Percentiles rank a stretch among this genome's conserved stretches.
Evolutionary conservation across 2,329 filamentous ascomycete species (phyloP).

Genomic region (Akanthomyces dipterigenus): DNA sequence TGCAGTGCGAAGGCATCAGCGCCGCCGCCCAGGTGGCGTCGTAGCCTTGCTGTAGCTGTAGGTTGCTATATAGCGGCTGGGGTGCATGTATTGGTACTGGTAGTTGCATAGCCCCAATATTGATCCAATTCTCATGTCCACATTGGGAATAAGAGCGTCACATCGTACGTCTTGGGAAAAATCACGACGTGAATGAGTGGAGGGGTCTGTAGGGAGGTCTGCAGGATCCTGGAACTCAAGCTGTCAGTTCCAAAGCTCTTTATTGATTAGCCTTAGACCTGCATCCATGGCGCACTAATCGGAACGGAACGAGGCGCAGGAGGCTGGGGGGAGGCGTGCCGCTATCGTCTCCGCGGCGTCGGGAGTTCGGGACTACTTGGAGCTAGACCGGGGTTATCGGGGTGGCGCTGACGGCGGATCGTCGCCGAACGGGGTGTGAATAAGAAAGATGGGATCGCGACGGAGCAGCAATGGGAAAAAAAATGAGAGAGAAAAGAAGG

Average conservation of each 20-base stretch:
- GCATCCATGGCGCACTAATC: not conserved
- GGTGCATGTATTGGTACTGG: too few relatives aligned
- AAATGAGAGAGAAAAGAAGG: not conserved
- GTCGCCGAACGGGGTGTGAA: not conserved
- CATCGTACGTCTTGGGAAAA: not conserved
- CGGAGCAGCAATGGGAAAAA: not conserved
- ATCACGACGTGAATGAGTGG: too few relatives aligned
- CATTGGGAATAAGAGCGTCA: not conserved
- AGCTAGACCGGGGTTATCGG: not conserved
- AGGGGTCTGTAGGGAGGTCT: not conserved
- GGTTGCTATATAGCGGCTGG: too few relatives aligned
- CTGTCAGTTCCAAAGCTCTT: too few relatives aligned
- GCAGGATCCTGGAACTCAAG: not conserved
- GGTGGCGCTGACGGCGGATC: not conserved
- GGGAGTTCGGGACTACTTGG: not conserved
- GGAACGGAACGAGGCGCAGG: not conserved
- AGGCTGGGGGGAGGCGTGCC: not conserved
- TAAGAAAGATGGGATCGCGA: not conserved
- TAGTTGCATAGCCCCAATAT: not conserved
- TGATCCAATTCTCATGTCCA: not conserved
- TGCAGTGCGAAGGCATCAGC: not conserved
- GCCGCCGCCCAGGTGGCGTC: not conserved
- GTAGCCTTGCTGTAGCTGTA: not conserved
- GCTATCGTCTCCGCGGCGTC: not conserved
- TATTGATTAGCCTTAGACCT: too few relatives aligned